phyloP scores from a whole-genome alignment of 768 basidiomycete species.

The Suillus subaureus region DNA sequence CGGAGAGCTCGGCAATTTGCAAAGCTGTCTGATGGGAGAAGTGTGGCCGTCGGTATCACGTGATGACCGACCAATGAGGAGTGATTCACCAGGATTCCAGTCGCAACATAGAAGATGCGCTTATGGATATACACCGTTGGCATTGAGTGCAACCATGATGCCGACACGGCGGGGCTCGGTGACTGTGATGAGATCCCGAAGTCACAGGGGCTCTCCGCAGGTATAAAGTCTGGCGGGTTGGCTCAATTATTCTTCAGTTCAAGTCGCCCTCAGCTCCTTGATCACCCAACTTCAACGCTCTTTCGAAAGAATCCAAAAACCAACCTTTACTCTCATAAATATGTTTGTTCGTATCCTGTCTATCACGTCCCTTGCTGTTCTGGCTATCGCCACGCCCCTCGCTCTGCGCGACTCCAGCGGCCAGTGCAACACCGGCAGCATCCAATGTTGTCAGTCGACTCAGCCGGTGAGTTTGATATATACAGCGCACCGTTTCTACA shows the following conservation, averaged over 20 bases:
- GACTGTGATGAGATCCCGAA: background rate
- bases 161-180: conserved; percentile 3
- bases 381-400: conserved; percentile 20
- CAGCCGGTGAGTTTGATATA: conserved; percentile 19
- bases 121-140: background rate
- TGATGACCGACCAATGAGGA: background rate
- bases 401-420: conserved; percentile 10
- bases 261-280: conserved; percentile 1
- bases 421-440: conserved; percentile 21
- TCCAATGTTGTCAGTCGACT: conserved; percentile 25
- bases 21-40: background rate
- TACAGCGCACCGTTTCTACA: background rate
- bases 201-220: background rate
- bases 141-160: background rate
- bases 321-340: background rate
- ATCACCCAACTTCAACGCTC: conserved; percentile 1
- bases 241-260: background rate
- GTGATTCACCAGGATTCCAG: background rate
- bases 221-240: background rate
- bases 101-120: background rate
- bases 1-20: background rate
- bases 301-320: background rate
- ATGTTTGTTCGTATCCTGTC: conserved; percentile 27
- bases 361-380: conserved; percentile 20
- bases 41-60: background rate